A percentile compares a stretch with the other conserved stretches of the same genome.
Conservation (phyloP, 306 rosid species). For the Vigna reflexopilosa region DNA sequence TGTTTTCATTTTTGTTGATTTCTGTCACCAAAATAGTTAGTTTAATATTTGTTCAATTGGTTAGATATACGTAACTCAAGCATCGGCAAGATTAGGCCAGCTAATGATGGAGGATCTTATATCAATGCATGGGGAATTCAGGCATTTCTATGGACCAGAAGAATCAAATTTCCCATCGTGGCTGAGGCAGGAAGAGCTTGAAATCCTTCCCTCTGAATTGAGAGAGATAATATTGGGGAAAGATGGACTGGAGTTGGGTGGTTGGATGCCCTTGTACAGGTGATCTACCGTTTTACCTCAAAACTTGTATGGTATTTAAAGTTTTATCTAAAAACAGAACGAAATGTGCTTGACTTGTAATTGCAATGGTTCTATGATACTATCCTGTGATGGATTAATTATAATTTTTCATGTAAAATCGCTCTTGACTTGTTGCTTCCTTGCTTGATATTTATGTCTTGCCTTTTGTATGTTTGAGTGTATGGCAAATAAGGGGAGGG, state of each 20-base stretch:
- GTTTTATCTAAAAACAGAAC: slow-evolving; percentile 16
- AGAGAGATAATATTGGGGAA: slow-evolving; percentile 71
- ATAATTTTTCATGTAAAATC: slow-evolving; percentile 1
- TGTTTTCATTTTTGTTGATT: neutral
- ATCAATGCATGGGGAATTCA: slow-evolving; percentile 76
- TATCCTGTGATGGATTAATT: slow-evolving; percentile 20
- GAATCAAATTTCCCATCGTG: slow-evolving; percentile 63
- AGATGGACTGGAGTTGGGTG: slow-evolving; percentile 72
- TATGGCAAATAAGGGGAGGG: neutral
- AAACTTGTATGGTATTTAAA: neutral
- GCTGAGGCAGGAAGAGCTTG: slow-evolving; percentile 75
- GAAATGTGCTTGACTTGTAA: slow-evolving; percentile 16
- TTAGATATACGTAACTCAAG: slow-evolving; percentile 83
- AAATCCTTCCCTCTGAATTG: slow-evolving; percentile 59
- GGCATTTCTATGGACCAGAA: slow-evolving; percentile 76
- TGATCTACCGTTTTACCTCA: slow-evolving; percentile 37
- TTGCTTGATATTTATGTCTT: slow-evolving; percentile 32
- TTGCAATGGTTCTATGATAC: slow-evolving; percentile 10
- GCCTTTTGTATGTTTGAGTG: neutral
- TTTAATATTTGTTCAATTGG: slow-evolving; percentile 42
- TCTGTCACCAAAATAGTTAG: slow-evolving; percentile 19
- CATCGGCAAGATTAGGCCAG: slow-evolving; percentile 75
- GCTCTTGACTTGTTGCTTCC: slow-evolving; percentile 5
- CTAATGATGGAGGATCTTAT: slow-evolving; percentile 94
- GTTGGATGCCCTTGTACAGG: slow-evolving; percentile 92